These are phyloP conservation scores for Diaporthe destruens DNA, from an alignment of 2,329 filamentous ascomycete species.

Conservation along the genomic window DNA sequence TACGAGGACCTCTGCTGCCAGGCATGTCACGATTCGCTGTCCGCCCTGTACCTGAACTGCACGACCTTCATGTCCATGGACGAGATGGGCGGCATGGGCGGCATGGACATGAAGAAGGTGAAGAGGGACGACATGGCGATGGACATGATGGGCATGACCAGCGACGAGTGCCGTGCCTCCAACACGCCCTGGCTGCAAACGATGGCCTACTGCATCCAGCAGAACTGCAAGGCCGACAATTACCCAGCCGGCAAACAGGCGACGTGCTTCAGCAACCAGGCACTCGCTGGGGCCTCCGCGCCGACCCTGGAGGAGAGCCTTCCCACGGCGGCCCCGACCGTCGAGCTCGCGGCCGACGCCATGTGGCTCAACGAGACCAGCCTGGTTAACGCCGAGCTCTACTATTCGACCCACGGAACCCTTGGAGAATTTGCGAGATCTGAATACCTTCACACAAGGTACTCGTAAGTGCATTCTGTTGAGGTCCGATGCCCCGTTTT, in stretches of 20 bases:
- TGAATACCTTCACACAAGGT: conserved; percentile 27
- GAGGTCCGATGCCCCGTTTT: neutral
- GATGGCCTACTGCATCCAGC: conserved; percentile 31
- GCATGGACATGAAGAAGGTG: conserved; percentile 6
- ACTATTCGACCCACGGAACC: conserved; percentile 16
- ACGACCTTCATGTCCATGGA: conserved; percentile 25
- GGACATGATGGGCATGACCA: conserved; percentile 27
- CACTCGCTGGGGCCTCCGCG: neutral
- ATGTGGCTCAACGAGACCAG: conserved; percentile 28
- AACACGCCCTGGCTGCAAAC: conserved; percentile 27
- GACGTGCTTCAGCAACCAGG: conserved; percentile 19
- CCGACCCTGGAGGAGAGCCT: conserved; percentile 14
- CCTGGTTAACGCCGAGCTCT: conserved; percentile 3
- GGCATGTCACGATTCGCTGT: conserved; percentile 29
- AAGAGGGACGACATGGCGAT: conserved; percentile 13
- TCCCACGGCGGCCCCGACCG: neutral
- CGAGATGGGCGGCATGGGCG: conserved; percentile 11
- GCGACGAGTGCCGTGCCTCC: conserved; percentile 18
- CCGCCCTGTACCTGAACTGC: conserved; percentile 15
- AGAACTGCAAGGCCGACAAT: conserved; percentile 12
- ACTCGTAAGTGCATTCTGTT: neutral
- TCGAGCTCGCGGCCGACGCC: conserved; percentile 5
- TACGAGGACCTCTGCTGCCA: conserved; percentile 30
- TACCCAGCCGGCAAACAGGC: conserved; percentile 22
- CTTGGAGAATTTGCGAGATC: conserved; percentile 10